A percentile compares a stretch with the other conserved stretches of the same genome.
Conservation (phyloP, 371 early-diverging fungal species). For the Mortierella sp. region DNA sequence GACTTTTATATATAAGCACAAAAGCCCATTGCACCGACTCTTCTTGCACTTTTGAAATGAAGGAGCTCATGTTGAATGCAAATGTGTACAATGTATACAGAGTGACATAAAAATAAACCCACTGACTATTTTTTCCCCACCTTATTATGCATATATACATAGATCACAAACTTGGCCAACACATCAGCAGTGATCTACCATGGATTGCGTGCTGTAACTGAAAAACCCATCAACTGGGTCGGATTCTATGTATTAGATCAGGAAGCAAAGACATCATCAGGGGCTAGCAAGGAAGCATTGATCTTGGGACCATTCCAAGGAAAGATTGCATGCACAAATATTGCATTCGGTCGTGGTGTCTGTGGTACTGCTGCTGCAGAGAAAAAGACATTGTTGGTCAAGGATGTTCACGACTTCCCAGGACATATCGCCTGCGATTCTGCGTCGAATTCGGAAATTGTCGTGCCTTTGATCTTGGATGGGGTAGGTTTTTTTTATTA, state of each 20-base stretch:
- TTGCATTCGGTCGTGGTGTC: slow-evolving; percentile 87
- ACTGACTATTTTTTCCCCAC: background rate
- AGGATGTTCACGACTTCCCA: slow-evolving; percentile 86
- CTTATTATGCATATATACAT: no score
- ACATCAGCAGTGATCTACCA: slow-evolving; percentile 86
- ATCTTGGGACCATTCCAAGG: slow-evolving; percentile 95
- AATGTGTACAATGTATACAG: no score
- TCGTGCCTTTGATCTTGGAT: slow-evolving; percentile 82
- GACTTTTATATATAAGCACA: no score
- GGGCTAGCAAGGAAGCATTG: slow-evolving; percentile 55
- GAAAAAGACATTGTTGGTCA: slow-evolving; percentile 70
- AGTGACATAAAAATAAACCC: background rate
- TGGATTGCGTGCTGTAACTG: slow-evolving; percentile 75
- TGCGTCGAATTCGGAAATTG: slow-evolving; percentile 89
- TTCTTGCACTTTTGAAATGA: no score
- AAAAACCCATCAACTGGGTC: slow-evolving; percentile 91
- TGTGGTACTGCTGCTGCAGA: slow-evolving; percentile 86
- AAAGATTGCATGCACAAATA: slow-evolving; percentile 88
- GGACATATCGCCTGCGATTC: slow-evolving; percentile 96
- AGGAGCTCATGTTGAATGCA: no score
- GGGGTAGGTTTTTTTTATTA: slow-evolving; percentile 52
- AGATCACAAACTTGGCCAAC: slow-evolving; percentile 86
- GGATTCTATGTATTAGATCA: slow-evolving; percentile 87
- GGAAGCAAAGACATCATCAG: slow-evolving; percentile 8
- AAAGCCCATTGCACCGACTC: no score